These are phyloP conservation scores for Auriscalpium vulgare DNA, from an alignment of 768 basidiomycete genomes.

Conservation along the genomic window DNA sequence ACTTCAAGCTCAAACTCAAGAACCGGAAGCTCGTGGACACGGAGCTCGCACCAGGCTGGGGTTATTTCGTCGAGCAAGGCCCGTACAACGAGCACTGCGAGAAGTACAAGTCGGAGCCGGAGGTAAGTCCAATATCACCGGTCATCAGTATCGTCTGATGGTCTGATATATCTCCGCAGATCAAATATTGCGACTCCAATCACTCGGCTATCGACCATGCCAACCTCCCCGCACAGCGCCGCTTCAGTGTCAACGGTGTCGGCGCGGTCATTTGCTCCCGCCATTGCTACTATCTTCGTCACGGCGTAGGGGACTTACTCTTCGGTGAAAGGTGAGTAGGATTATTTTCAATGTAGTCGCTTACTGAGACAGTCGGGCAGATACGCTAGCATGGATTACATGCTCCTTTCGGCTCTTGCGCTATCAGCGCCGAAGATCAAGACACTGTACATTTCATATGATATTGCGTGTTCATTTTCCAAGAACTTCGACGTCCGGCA, in stretches of 20 bases:
- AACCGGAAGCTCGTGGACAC: not conserved
- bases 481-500: not conserved
- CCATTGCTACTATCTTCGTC: not conserved
- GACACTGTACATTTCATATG: not conserved
- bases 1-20: not conserved
- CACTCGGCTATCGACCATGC: not conserved
- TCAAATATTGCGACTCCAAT: not conserved
- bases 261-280: slow-evolving; percentile 4
- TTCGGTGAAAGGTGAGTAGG: not conserved
- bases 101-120: not conserved
- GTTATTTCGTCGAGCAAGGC: not conserved
- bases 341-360: not conserved
- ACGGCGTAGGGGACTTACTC: not conserved
- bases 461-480: not conserved
- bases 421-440: not conserved
- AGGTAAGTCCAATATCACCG: slow-evolving; percentile 20
- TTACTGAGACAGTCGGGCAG: not conserved
- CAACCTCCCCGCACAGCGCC: not conserved
- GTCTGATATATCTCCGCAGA: not conserved
- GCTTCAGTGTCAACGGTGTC: slow-evolving; percentile 3
- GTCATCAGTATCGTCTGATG: not conserved
- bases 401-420: slow-evolving; percentile 5
- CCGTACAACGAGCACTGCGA: not conserved
- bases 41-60: not conserved
- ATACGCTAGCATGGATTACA: slow-evolving; percentile 19